Conservation (phyloP, 139 green algal genomes). For the Coccomyxa sp. region DNA sequence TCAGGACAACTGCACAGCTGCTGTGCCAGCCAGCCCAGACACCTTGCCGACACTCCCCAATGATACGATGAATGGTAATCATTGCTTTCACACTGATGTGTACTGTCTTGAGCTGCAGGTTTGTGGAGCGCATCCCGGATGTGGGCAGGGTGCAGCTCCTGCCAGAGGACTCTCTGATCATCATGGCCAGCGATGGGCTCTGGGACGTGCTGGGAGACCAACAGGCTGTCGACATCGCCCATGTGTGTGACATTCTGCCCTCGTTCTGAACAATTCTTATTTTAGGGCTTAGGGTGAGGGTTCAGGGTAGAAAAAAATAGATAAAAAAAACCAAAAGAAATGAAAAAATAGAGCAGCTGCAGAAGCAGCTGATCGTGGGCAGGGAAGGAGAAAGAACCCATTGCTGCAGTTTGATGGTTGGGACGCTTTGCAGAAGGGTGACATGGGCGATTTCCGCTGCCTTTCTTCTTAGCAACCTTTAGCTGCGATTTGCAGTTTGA, state of each 20-base stretch:
- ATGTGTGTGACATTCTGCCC: background rate
- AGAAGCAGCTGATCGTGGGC: too few relatives aligned
- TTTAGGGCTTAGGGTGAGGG: too few relatives aligned
- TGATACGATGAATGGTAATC: background rate
- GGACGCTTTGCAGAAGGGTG: too few relatives aligned
- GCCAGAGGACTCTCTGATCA: slow-evolving; percentile 39
- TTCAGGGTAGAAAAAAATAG: background rate
- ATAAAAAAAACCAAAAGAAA: background rate
- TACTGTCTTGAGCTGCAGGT: background rate
- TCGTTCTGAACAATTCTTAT: background rate
- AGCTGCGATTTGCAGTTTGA: too few relatives aligned
- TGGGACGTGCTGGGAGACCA: slow-evolving; percentile 58
- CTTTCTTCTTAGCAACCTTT: too few relatives aligned
- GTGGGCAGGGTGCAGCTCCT: slow-evolving; percentile 33
- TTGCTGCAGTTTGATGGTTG: too few relatives aligned
- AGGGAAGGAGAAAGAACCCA: too few relatives aligned
- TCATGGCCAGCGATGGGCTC: slow-evolving; percentile 39
- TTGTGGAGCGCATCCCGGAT: slow-evolving; percentile 48
- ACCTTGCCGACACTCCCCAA: too few relatives aligned
- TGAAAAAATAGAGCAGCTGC: background rate
- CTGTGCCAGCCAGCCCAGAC: too few relatives aligned
- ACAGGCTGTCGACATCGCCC: slow-evolving; percentile 40
- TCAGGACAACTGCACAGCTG: too few relatives aligned
- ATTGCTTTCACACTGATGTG: background rate
- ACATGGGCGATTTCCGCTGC: too few relatives aligned